These are phyloP conservation scores for Tremella fuciformis DNA, from an alignment of 768 basidiomycete genomes.

Conservation along the genomic window DNA sequence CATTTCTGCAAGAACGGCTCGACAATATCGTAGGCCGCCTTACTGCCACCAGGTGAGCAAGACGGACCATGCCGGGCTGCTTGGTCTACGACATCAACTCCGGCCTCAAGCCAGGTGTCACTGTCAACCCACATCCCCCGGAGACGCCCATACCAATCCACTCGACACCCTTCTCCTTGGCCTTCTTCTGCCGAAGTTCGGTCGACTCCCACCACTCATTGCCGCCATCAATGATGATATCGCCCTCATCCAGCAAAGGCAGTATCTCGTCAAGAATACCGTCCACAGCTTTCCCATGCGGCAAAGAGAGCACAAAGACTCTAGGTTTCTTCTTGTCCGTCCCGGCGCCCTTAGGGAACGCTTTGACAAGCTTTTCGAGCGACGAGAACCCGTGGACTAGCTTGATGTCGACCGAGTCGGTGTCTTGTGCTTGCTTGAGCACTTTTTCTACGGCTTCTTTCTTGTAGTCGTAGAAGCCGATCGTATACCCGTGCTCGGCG, in stretches of 20 bases:
- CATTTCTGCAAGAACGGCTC: conserved; percentile 47
- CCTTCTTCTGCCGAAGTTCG: conserved; percentile 42
- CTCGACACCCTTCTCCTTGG: conserved; percentile 34
- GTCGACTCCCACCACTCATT: conserved; percentile 51
- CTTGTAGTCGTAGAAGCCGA: conserved; percentile 42
- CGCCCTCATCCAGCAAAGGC: conserved; percentile 40
- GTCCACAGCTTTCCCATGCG: conserved; percentile 48
- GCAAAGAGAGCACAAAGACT: conserved; percentile 48
- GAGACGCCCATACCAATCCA: conserved; percentile 48
- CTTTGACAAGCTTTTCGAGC: conserved; percentile 29
- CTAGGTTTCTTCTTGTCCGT: conserved; percentile 28
- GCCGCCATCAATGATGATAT: conserved; percentile 50
- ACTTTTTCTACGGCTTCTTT: conserved; percentile 30
- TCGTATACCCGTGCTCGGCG: conserved; percentile 23
- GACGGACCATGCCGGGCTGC: conserved; percentile 49
- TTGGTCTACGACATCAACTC: conserved; percentile 34
- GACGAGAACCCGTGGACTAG: conserved; percentile 33
- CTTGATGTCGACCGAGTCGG: conserved; percentile 20
- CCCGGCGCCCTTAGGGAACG: conserved; percentile 28
- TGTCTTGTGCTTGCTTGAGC: conserved; percentile 29
- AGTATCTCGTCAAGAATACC: conserved; percentile 41
- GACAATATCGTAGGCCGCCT: conserved; percentile 43
- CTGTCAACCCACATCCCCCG: conserved; percentile 46
- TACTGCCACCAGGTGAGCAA: conserved; percentile 45
- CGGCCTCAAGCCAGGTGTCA: background rate